These are phyloP conservation scores for Persicaria maculosa DNA, from an alignment of 148 eudicot species.

Conservation along the genomic window DNA sequence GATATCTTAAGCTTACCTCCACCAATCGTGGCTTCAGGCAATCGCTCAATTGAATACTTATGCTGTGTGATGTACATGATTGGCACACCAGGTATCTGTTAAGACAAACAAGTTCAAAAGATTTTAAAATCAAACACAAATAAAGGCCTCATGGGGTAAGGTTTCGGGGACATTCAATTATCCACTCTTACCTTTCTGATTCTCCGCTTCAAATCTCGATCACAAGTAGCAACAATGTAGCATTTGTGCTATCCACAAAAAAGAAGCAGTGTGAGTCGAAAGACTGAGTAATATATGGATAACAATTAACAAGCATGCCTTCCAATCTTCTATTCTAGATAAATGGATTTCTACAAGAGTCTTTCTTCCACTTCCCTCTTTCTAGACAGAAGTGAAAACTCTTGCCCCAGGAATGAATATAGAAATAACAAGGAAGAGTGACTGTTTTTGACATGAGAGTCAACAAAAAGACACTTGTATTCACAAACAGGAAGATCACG, in stretches of 20 bases:
- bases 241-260: conserved; percentile 66
- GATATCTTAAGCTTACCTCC: conserved; percentile 53
- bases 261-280: neutral
- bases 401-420: neutral
- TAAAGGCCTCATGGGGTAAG: neutral
- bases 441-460: neutral
- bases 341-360: neutral
- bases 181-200: conserved; percentile 65
- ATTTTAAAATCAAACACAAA: neutral
- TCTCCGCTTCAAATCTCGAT: conserved; percentile 95
- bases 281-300: neutral
- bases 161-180: neutral
- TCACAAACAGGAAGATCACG: too few species aligned
- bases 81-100: conserved; percentile 96
- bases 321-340: neutral
- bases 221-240: conserved; percentile 96
- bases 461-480: neutral
- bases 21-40: conserved; percentile 97
- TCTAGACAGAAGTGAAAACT: neutral
- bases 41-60: conserved; percentile 86
- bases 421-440: neutral
- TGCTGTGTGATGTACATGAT: conserved; percentile 93
- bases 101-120: neutral
- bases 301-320: neutral
- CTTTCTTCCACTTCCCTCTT: neutral